Conservation (phyloP, 1,284 basidiomycete species). For the Inonotus hispidus region DNA sequence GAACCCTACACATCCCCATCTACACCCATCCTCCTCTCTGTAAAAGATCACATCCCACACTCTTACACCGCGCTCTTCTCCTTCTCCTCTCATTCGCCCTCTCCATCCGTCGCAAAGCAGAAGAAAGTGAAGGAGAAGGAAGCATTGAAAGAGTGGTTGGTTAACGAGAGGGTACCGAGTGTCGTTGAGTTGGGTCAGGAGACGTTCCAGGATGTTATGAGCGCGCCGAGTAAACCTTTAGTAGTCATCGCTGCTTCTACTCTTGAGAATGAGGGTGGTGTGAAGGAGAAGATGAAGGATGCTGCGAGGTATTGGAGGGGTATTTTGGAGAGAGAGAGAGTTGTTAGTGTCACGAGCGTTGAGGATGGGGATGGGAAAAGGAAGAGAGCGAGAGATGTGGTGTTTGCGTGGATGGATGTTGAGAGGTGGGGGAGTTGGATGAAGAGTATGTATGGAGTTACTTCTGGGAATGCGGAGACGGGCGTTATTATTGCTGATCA, state of each 20-base stretch:
- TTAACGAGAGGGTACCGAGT: slow-evolving; percentile 64
- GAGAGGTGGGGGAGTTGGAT: slow-evolving; percentile 81
- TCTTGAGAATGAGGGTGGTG: neutral
- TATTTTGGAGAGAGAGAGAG: slow-evolving; percentile 45
- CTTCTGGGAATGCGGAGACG: slow-evolving; percentile 36
- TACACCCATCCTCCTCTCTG: slow-evolving; percentile 59
- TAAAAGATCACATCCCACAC: slow-evolving; percentile 63
- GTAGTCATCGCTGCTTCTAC: slow-evolving; percentile 66
- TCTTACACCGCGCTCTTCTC: slow-evolving; percentile 37
- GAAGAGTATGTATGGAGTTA: slow-evolving; percentile 80
- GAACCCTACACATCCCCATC: slow-evolving; percentile 26
- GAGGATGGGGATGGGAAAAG: slow-evolving; percentile 27
- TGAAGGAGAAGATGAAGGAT: slow-evolving; percentile 34
- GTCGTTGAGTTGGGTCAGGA: slow-evolving; percentile 65
- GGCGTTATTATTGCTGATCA: slow-evolving; percentile 76
- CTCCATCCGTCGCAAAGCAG: slow-evolving; percentile 23
- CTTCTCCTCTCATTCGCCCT: slow-evolving; percentile 27
- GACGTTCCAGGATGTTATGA: slow-evolving; percentile 80
- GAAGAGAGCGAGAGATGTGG: slow-evolving; percentile 48
- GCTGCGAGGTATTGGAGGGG: slow-evolving; percentile 36
- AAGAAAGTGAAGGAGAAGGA: neutral
- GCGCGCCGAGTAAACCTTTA: slow-evolving; percentile 61
- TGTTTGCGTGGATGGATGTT: slow-evolving; percentile 84
- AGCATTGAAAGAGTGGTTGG: slow-evolving; percentile 44
- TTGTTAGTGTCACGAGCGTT: slow-evolving; percentile 17